Conservation (phyloP, 306 rosid species). For the Lathyrus sativus region DNA sequence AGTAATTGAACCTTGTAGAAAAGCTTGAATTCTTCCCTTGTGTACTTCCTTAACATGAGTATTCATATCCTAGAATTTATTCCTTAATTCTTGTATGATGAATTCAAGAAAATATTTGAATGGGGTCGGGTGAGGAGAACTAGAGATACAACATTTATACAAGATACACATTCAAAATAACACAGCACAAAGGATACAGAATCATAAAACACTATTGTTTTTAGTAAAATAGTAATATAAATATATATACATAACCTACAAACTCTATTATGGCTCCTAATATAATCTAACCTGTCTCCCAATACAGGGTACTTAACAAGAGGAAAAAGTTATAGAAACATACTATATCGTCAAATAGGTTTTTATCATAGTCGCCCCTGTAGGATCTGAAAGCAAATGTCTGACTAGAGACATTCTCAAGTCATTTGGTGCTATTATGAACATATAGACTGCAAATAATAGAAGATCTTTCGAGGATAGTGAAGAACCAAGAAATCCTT, state of each 20-base stretch:
- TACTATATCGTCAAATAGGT: constrained; percentile 69
- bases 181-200: constrained; percentile 29
- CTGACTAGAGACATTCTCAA: constrained; percentile 82
- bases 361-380: constrained; percentile 87
- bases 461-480: constrained; percentile 81
- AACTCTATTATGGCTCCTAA: constrained; percentile 36
- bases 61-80: neutral
- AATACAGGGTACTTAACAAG: constrained; percentile 25
- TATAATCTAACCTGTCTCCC: constrained; percentile 47
- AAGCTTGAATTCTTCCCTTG: neutral
- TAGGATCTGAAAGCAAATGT: constrained; percentile 88
- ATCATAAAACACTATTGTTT: constrained; percentile 24
- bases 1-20: too few species aligned
- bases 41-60: neutral
- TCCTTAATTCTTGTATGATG: neutral
- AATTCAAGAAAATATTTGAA: neutral
- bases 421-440: constrained; percentile 83
- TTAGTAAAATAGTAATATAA: neutral
- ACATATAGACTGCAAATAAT: constrained; percentile 84
- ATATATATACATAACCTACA: constrained; percentile 38
- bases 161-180: constrained; percentile 11
- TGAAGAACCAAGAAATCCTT: constrained; percentile 92
- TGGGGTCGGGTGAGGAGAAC: neutral
- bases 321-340: constrained; percentile 21
- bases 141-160: neutral